Base-by-base conservation (phyloP, 2,329 filamentous ascomycete genomes). In the Calonectria naviculata region DNA sequence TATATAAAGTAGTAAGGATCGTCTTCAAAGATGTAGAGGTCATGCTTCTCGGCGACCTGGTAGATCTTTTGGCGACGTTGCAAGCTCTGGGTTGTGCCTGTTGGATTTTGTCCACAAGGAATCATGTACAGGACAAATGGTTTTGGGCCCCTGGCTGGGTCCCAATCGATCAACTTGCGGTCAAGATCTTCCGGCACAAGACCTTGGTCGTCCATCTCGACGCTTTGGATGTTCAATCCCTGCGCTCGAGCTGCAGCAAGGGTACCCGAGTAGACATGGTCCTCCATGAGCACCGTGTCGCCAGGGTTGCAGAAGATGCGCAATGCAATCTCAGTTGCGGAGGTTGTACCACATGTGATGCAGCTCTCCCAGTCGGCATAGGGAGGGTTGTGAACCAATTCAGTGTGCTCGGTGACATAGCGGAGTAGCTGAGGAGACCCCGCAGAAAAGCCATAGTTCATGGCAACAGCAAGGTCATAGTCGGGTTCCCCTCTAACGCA, bases 1-100 rank as follows among this genome's bases (percentile, higher is more conserved):
- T 97, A 94, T 52, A 97, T 86, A 84, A 95, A 97, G 84, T 95
- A 97, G 84, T 97, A 97, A 3, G 94, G 94, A 80, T 97, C 94
- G 80, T 97, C 94, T 84, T 97, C 94, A 75, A 97, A 84, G 79
- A 97, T 94, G 84, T 89, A 92, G 47, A 97, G 80, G 79, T 97
- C 93, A 81, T 97, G 93, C 83, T 93, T 93, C 79, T 92, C 90
- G 52, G 92, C 93, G 17, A 96, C 87, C 56, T 86, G 86, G 83
- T 97, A 97, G 64, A 97, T 87, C 28, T 90, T 92, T 74, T 87
- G 86, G 65, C 94, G 87, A 65, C 94, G 87, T 77, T 89, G 84
- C 13, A 83, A 82, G 54, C 89, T 87, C 81, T 95, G 93, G 6
- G 94, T 97, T 13, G 93, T 91, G 24, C 94, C 94, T 0, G 94